These are phyloP conservation scores for Candida vartiovaarae DNA, from an alignment of 805 yeast species.

Conservation along the genomic window DNA sequence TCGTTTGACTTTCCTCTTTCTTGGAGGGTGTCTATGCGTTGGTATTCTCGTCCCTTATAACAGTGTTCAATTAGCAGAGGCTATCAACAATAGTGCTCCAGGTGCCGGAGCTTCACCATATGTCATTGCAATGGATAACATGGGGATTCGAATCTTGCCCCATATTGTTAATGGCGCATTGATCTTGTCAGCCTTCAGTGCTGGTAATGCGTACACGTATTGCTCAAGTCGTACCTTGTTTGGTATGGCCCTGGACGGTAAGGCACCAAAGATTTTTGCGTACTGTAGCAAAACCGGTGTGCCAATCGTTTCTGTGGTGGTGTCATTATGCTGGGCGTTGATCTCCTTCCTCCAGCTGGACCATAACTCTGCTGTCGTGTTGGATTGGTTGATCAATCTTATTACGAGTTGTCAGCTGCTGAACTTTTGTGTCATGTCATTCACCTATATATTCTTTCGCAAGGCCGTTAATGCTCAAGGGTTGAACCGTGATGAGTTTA, in stretches of 20 bases:
- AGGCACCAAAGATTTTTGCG: conserved; percentile 52
- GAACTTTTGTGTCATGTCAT: conserved; percentile 50
- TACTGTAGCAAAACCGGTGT: conserved; percentile 53
- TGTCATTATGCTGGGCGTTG: conserved; percentile 49
- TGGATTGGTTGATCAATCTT: conserved; percentile 64
- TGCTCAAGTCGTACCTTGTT: conserved; percentile 54
- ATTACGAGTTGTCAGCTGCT: conserved; percentile 61
- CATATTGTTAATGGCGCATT: conserved; percentile 44
- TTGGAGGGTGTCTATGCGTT: conserved; percentile 57
- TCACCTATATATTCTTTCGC: conserved; percentile 57
- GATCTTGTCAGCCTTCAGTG: conserved; percentile 46
- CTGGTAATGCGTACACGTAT: conserved; percentile 49
- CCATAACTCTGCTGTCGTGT: conserved; percentile 50
- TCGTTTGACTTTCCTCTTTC: conserved; percentile 53
- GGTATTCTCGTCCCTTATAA: conserved; percentile 59
- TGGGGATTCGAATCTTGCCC: conserved; percentile 43
- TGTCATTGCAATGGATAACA: conserved; percentile 47
- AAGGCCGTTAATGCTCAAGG: conserved; percentile 51
- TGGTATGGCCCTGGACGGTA: conserved; percentile 43
- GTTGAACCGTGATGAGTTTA: conserved; percentile 32
- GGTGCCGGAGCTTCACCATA: conserved; percentile 37
- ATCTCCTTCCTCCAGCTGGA: conserved; percentile 60
- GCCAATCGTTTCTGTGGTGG: conserved; percentile 61
- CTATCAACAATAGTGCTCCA: conserved; percentile 37
- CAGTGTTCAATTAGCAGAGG: conserved; percentile 25